Conservation (phyloP, 345 rosid species). For the Limnanthes douglasii region DNA sequence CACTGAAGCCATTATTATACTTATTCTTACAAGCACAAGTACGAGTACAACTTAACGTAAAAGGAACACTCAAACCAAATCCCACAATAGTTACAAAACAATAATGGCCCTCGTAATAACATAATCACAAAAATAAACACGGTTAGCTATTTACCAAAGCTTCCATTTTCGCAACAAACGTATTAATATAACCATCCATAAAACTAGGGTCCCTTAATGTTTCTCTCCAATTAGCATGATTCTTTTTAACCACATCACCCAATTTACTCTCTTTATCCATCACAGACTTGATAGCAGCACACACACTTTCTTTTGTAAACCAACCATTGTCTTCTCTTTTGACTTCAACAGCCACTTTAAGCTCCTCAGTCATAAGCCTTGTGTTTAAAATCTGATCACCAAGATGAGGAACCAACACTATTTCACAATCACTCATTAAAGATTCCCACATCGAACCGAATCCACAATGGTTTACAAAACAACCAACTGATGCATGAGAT, state of each 20-base stretch:
- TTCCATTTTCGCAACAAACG: conserved; percentile 4
- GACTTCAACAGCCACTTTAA: conserved; percentile 26
- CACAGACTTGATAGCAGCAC: conserved; percentile 12
- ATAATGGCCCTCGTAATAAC: not conserved
- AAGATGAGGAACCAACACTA: conserved; percentile 24
- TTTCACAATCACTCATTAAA: conserved; percentile 18
- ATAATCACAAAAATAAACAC: not conserved
- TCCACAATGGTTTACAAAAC: conserved; percentile 28
- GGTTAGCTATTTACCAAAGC: not conserved
- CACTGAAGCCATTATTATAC: not conserved
- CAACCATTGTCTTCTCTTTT: conserved; percentile 14
- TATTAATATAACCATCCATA: conserved; percentile 1
- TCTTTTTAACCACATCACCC: conserved; percentile 5
- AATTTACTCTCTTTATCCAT: conserved; percentile 18
- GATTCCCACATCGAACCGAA: conserved; percentile 33
- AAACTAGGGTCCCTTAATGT: conserved; percentile 5
- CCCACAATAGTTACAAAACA: too few species aligned
- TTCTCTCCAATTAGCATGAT: conserved; percentile 14
- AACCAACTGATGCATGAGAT: conserved; percentile 19
- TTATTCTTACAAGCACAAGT: not conserved
- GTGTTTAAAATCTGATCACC: conserved; percentile 28
- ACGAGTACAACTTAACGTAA: not conserved
- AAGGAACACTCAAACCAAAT: too few species aligned
- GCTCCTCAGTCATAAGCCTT: conserved; percentile 22
- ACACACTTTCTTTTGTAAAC: conserved; percentile 16